Evolutionary conservation across 495 filamentous ascomycete genomes (phyloP), one percentile per base, ranked within the genome.

Genomic region (Penicillium samsonianum): DNA sequence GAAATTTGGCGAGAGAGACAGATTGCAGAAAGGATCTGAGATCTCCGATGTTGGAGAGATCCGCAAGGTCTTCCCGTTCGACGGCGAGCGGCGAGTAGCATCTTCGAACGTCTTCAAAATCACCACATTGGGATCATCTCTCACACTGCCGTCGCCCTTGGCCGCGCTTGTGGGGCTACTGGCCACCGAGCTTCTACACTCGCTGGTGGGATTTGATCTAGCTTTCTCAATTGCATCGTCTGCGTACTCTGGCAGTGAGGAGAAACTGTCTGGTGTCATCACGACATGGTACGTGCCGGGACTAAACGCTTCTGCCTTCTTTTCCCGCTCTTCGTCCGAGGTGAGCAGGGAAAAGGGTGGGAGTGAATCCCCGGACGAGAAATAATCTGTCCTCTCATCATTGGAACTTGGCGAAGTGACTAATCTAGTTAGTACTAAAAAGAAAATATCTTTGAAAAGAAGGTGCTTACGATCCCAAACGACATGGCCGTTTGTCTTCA

Each of bases 301-400:
- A 28, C 66, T 66, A 37, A 70, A 70, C 5, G 65, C 65, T 54
- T 83, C 76, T 7, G 83, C 84, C 59, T 86, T 87, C 56, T 63
- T 76, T 58, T 87, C 83, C 50, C 84, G 66, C 2, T 85, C 84
- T 42, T 86, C 83, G 57, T 86, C 83, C n/a, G 74, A 85, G 4
- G 75, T 84, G 37, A 87, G 73, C 9, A 65, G 56, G 19, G 77
- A 64, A 60, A 87, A 86, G 3, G 77, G 74, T 14, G 83, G 82
- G 5, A 86, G 70, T 3, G 69, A 53, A 57, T 81, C 74, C 10
- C 67, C 59, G n/a, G 61, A n/a, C 23, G 61, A 57, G 46, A 72
- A 67, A 48, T 68, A 64, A 38, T 67, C 64, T 20, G 65, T 62
- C 60, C 59, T 48, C 49, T 62, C 58, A 40, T 69, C 62, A 56